Percentiles rank a stretch among this genome's conserved stretches.
Evolutionary conservation across 257 asterid genomes (phyloP).

Genomic region (Parsonsia alboflavescens): DNA sequence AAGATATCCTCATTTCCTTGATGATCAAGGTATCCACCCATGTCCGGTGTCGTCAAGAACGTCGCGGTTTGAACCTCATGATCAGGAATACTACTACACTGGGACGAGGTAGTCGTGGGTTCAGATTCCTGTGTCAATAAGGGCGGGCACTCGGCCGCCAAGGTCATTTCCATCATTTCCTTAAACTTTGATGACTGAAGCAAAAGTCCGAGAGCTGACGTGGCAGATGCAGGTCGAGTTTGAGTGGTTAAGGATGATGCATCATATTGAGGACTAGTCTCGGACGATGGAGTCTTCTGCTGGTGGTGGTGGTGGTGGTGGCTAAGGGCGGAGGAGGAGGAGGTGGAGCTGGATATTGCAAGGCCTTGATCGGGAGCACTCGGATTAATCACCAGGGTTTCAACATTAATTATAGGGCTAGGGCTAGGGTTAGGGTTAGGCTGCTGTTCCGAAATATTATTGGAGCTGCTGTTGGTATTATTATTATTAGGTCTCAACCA

Average conservation of each 20-base stretch:
- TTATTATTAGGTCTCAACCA: slow-evolving; percentile 52
- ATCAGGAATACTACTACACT: slow-evolving; percentile 45
- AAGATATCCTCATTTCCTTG: slow-evolving; percentile 50
- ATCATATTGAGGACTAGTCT: not conserved
- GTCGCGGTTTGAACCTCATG: slow-evolving; percentile 45
- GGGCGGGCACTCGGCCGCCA: slow-evolving; percentile 47
- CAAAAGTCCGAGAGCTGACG: slow-evolving; percentile 79
- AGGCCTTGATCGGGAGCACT: slow-evolving; percentile 14
- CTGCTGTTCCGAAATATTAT: not conserved
- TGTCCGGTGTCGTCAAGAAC: slow-evolving; percentile 38
- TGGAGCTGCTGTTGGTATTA: not conserved
- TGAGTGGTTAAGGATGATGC: slow-evolving; percentile 15
- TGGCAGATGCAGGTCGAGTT: slow-evolving; percentile 39
- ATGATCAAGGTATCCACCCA: slow-evolving; percentile 32
- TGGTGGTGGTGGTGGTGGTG: slow-evolving; percentile 18
- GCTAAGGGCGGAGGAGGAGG: slow-evolving; percentile 16
- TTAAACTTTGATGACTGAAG: slow-evolving; percentile 74
- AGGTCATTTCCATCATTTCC: slow-evolving; percentile 82
- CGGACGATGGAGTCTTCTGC: not conserved
- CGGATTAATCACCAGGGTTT: slow-evolving; percentile 13
- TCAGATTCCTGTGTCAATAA: slow-evolving; percentile 23
- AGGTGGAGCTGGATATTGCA: slow-evolving; percentile 4
- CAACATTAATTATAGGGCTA: too few species aligned
- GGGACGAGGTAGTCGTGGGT: slow-evolving; percentile 19
- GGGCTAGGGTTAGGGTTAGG: slow-evolving; percentile 17